These are phyloP conservation scores for Actinomortierella ambigua DNA, from an alignment of 371 early-diverging fungal species.

Conservation along the genomic window DNA sequence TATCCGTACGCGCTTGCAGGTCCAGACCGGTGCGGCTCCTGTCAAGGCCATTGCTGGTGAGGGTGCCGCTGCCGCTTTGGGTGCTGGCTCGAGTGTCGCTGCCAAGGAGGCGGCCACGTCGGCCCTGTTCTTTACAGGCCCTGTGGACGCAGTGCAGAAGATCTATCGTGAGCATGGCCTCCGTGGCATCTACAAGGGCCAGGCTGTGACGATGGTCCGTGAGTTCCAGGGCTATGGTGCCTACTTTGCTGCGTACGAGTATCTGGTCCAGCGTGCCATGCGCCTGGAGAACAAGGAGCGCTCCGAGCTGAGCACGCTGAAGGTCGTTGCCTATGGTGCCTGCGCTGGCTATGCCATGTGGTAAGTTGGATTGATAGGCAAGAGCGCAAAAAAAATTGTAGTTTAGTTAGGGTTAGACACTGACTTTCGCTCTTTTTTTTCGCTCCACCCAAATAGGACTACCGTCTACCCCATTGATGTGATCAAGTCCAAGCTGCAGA, in stretches of 20 bases:
- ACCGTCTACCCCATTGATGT: conserved; percentile 81
- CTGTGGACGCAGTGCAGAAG: conserved; percentile 75
- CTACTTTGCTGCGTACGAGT: conserved; percentile 83
- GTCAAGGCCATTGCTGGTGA: conserved; percentile 14
- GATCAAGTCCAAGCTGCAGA: conserved; percentile 82
- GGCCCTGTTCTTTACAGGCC: conserved; percentile 60
- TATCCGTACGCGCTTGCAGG: conserved; percentile 80
- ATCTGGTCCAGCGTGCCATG: conserved; percentile 72
- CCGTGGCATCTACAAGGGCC: conserved; percentile 82
- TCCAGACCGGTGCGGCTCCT: conserved; percentile 56
- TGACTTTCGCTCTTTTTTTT: conserved; percentile 1
- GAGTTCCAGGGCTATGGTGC: conserved; percentile 84
- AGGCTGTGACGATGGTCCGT: conserved; percentile 76
- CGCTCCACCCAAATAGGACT: conserved; percentile 20
- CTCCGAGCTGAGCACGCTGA: conserved; percentile 64
- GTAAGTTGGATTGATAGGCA: conserved; percentile 31
- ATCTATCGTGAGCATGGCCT: conserved; percentile 75
- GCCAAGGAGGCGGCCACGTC: conserved; percentile 27
- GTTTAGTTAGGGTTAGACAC: no score
- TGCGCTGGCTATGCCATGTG: conserved; percentile 85
- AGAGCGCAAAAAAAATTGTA: no score
- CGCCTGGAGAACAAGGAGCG: conserved; percentile 53
- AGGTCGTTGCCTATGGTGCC: conserved; percentile 75
- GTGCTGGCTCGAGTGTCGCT: conserved; percentile 12
- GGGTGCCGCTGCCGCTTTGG: conserved; percentile 1